Evolutionary conservation across 176 grass and related monocot genomes (phyloP).

Genomic region (Raddia distichophylla): DNA sequence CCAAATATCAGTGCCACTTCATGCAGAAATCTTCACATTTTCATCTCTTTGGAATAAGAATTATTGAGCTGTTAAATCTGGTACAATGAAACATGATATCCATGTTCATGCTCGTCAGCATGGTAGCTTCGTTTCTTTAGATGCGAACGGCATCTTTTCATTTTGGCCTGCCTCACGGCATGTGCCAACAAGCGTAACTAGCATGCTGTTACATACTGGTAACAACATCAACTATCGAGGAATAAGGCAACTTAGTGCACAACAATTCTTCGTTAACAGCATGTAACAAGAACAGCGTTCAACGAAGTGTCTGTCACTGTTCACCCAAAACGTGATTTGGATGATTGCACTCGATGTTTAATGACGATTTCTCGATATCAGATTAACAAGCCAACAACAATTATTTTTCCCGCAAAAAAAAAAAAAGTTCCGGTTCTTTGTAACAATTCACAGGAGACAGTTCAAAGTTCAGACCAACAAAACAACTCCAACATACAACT

Average conservation of each 20-base stretch:
- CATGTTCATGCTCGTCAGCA: background rate
- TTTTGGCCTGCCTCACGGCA: background rate
- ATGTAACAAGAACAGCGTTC: background rate
- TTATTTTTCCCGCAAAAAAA: background rate
- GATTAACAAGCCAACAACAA: background rate
- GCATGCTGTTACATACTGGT: background rate
- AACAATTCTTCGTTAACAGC: background rate
- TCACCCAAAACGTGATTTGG: background rate
- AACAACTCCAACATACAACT: background rate
- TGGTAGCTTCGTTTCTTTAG: background rate
- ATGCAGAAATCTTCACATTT: slow-evolving; percentile 2
- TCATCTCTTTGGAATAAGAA: background rate
- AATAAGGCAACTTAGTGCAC: background rate
- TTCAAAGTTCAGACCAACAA: background rate
- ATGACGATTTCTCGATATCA: background rate
- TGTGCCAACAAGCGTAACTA: background rate
- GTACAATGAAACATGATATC: background rate
- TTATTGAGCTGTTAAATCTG: background rate
- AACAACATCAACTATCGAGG: background rate
- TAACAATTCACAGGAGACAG: background rate
- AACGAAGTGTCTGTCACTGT: background rate
- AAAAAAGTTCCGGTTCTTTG: background rate
- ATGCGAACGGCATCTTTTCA: background rate
- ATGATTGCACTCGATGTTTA: too few relatives aligned
- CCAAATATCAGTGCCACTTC: background rate